phyloP scores from a whole-genome alignment of 179 eudicot genomes.

The Gypsophila paniculata region DNA sequence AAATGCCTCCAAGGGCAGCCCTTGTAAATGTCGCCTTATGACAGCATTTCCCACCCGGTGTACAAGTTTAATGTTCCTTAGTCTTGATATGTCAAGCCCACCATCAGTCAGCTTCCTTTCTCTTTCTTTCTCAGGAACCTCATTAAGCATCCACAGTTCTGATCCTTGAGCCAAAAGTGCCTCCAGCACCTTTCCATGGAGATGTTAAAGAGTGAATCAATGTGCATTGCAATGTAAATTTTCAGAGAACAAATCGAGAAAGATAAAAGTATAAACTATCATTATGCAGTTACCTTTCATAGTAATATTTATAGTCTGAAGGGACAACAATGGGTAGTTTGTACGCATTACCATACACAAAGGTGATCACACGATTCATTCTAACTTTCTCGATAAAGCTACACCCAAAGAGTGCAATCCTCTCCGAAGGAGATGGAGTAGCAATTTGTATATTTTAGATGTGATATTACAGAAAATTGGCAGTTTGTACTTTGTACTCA shows the following conservation, averaged over 20 bases:
- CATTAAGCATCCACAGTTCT: slow-evolving; percentile 93
- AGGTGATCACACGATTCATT: not conserved
- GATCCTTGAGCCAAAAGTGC: slow-evolving; percentile 80
- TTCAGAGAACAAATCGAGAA: not conserved
- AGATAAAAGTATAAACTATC: not conserved
- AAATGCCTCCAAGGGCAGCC: slow-evolving; percentile 80
- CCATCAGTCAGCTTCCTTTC: slow-evolving; percentile 77
- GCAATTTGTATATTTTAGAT: not conserved
- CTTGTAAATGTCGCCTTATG: slow-evolving; percentile 71
- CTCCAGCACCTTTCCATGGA: slow-evolving; percentile 56
- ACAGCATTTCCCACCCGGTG: slow-evolving; percentile 94
- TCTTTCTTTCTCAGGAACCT: slow-evolving; percentile 73
- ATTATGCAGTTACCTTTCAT: not conserved
- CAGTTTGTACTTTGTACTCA: not conserved
- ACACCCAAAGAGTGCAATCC: not conserved
- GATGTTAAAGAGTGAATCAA: not conserved
- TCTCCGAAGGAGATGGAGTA: not conserved
- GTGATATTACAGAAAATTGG: not conserved
- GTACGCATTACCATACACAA: not conserved
- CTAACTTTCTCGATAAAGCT: not conserved
- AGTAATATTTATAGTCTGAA: not conserved
- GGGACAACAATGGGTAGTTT: not conserved
- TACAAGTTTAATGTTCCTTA: slow-evolving; percentile 62
- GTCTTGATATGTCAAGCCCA: slow-evolving; percentile 66
- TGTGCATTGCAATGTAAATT: slow-evolving; percentile 1